phyloP scores from a whole-genome alignment of 768 basidiomycete species.

The Cystofilobasidium bisporidii region DNA sequence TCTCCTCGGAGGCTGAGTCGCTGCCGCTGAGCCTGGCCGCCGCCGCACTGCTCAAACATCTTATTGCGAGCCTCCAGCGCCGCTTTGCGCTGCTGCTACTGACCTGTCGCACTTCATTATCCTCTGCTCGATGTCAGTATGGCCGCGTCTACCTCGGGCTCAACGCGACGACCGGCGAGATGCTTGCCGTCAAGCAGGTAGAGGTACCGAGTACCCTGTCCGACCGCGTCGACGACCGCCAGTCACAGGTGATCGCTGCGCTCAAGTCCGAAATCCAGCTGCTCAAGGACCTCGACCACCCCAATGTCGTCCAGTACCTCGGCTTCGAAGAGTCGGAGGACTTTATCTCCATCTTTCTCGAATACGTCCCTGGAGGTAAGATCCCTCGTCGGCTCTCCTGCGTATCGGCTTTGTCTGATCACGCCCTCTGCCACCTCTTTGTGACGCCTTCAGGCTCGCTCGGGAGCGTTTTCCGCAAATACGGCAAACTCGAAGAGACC shows the following conservation, averaged over 20 bases:
- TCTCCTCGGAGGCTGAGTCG: too few relatives aligned
- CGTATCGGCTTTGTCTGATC: too few relatives aligned
- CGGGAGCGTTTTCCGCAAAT: constrained; percentile 71
- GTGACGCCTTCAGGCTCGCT: constrained; percentile 51
- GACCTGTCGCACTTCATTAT: not conserved
- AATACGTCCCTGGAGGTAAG: constrained; percentile 84
- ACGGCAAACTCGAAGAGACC: constrained; percentile 84
- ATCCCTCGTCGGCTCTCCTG: not conserved
- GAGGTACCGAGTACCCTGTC: constrained; percentile 84
- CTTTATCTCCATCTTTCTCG: constrained; percentile 64
- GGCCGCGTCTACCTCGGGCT: constrained; percentile 92
- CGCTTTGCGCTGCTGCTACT: not conserved
- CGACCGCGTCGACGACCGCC: constrained; percentile 80
- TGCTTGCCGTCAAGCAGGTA: constrained; percentile 99
- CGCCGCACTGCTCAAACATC: too few relatives aligned
- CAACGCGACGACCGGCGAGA: constrained; percentile 92
- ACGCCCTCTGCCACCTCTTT: not conserved
- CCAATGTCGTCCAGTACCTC: constrained; percentile 93
- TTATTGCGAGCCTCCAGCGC: too few relatives aligned
- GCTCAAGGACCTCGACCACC: constrained; percentile 90
- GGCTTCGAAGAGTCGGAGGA: constrained; percentile 41
- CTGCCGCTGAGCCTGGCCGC: too few relatives aligned
- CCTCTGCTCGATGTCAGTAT: constrained; percentile 45
- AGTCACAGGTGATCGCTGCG: constrained; percentile 75
- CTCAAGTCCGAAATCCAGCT: constrained; percentile 93